Conservation (phyloP, 208 protist genomes). For the Plasmodiophora brassicae region DNA sequence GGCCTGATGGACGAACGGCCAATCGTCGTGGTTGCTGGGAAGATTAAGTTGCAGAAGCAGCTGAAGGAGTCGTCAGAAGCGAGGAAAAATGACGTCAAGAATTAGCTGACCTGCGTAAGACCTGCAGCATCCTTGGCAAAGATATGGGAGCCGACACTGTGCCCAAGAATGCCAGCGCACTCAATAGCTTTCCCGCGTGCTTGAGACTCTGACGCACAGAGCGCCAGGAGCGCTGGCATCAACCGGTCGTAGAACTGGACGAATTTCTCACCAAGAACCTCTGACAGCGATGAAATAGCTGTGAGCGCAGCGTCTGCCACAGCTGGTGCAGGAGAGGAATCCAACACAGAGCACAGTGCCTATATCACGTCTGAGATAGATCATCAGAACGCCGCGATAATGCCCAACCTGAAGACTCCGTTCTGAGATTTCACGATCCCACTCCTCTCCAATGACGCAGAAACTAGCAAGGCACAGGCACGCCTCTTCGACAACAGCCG, state of each 20-base stretch:
- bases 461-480: background rate
- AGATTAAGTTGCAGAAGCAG: too few species aligned
- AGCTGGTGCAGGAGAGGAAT: too few species aligned
- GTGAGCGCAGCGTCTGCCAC: background rate
- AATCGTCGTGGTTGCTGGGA: background rate
- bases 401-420: too few species aligned
- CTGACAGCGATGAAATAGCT: background rate
- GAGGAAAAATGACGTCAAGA: too few species aligned
- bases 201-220: background rate
- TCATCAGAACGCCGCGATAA: too few species aligned
- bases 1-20: background rate
- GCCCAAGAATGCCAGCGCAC: background rate
- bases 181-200: background rate
- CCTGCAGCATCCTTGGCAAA: background rate
- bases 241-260: background rate
- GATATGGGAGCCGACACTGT: background rate
- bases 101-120: background rate
- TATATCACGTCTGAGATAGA: too few species aligned
- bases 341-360: too few species aligned
- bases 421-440: too few species aligned
- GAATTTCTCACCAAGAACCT: background rate
- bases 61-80: too few species aligned
- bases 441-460: too few species aligned
- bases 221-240: background rate
- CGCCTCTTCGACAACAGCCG: background rate